Evolutionary conservation across 2,329 filamentous ascomycete genomes (phyloP).

Genomic region (Penicillium janthinellum): DNA sequence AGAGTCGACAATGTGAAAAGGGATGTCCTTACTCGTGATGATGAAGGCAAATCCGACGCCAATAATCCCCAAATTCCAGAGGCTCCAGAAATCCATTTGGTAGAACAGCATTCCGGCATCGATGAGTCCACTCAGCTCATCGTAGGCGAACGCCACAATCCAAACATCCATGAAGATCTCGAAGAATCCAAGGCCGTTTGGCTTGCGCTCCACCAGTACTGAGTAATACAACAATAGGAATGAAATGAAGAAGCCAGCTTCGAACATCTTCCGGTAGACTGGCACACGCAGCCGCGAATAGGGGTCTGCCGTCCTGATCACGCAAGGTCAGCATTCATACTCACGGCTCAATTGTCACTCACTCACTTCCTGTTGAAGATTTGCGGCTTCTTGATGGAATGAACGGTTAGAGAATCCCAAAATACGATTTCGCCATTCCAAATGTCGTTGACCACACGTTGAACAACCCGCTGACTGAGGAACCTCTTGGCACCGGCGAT

Average conservation of each 20-base stretch:
- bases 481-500: slow-evolving; percentile 83
- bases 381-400: slow-evolving; percentile 73
- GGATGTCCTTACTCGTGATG: slow-evolving; percentile 63
- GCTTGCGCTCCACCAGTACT: slow-evolving; percentile 75
- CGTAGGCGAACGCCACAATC: slow-evolving; percentile 85
- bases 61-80: slow-evolving; percentile 75
- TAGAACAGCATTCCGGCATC: slow-evolving; percentile 89
- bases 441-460: slow-evolving; percentile 80
- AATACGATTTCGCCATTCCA: slow-evolving; percentile 87
- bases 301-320: slow-evolving; percentile 61
- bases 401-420: slow-evolving; percentile 75
- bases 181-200: slow-evolving; percentile 64
- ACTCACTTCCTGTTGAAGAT: slow-evolving; percentile 66
- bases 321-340: slow-evolving; percentile 25
- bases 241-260: slow-evolving; percentile 75
- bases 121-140: slow-evolving; percentile 80
- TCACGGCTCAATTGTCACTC: slow-evolving; percentile 1
- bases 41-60: slow-evolving; percentile 71
- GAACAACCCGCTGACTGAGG: slow-evolving; percentile 75
- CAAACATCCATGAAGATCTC: slow-evolving; percentile 80
- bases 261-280: slow-evolving; percentile 80
- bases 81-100: slow-evolving; percentile 77
- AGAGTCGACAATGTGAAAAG: slow-evolving; percentile 12
- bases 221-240: slow-evolving; percentile 82
- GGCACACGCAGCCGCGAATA: slow-evolving; percentile 78